Evolutionary conservation across 192 early-diverging fungal species (phyloP).

Genomic region (Backusella westeae): DNA sequence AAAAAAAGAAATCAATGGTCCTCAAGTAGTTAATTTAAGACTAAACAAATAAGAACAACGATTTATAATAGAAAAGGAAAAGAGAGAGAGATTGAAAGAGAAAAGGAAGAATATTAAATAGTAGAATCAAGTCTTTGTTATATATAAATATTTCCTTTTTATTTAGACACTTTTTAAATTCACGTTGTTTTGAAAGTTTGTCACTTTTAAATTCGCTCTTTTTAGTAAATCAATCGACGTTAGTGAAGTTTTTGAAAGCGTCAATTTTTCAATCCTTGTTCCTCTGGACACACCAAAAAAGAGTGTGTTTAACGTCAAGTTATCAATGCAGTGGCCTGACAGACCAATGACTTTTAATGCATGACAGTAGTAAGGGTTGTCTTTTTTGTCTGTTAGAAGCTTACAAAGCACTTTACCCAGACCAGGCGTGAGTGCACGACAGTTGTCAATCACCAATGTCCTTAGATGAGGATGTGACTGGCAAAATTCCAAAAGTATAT

Average conservation of each 20-base stretch:
- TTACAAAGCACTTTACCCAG: background rate
- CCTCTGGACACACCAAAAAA: background rate
- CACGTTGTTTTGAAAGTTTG: background rate
- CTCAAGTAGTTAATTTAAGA: no score
- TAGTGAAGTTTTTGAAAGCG: background rate
- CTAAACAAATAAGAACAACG: no score
- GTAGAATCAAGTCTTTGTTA: background rate
- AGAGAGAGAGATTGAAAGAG: background rate
- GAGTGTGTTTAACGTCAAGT: background rate
- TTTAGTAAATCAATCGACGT: background rate
- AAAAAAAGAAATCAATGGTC: background rate
- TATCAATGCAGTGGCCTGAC: background rate
- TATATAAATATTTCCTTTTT: slow-evolving; percentile 3
- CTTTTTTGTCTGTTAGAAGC: background rate
- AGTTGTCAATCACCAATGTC: background rate
- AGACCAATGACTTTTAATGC: background rate
- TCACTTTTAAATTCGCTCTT: background rate
- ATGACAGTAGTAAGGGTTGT: background rate
- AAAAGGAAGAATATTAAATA: background rate
- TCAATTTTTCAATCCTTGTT: background rate
- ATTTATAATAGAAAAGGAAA: background rate
- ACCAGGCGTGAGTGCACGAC: background rate
- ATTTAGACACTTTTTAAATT: slow-evolving; percentile 4
- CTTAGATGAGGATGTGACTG: background rate
- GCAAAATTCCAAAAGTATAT: background rate